Evolutionary conservation across 495 filamentous ascomycete species (phyloP).

Genomic region (Letharia lupina): DNA sequence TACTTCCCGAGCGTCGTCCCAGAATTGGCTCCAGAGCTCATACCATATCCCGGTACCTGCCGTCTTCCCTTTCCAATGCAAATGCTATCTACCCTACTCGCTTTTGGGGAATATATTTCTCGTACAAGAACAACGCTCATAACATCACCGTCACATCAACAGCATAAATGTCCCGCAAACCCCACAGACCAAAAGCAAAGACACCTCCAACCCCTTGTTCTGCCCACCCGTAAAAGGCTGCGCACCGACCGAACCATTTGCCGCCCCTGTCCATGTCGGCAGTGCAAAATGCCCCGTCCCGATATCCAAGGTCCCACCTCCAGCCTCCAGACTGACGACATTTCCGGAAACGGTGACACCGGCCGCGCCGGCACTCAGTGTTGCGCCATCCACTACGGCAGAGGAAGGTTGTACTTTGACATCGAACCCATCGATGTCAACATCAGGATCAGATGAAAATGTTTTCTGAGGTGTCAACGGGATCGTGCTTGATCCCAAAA

Average conservation of each 20-base stretch:
- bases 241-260: not conserved
- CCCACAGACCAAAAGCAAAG: not conserved
- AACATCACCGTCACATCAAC: not conserved
- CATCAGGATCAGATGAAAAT: not conserved
- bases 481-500: not conserved
- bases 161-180: not conserved
- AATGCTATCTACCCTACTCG: no score
- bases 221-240: not conserved
- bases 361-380: not conserved
- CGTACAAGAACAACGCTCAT: no score
- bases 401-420: not conserved
- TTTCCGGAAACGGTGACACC: not conserved
- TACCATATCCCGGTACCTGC: no score
- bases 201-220: not conserved
- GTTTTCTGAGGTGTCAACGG: not conserved
- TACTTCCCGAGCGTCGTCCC: no score
- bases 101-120: no score
- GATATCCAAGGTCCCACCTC: not conserved
- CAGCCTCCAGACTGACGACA: not conserved
- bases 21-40: no score
- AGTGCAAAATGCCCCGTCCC: conserved; percentile 3
- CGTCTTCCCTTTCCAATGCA: no score
- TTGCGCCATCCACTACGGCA: conserved; percentile 1
- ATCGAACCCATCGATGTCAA: not conserved
- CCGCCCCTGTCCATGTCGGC: not conserved